These are phyloP conservation scores for Ceratocystis smalleyi DNA, from an alignment of 2,329 filamentous ascomycete genomes.

Conservation along the genomic window DNA sequence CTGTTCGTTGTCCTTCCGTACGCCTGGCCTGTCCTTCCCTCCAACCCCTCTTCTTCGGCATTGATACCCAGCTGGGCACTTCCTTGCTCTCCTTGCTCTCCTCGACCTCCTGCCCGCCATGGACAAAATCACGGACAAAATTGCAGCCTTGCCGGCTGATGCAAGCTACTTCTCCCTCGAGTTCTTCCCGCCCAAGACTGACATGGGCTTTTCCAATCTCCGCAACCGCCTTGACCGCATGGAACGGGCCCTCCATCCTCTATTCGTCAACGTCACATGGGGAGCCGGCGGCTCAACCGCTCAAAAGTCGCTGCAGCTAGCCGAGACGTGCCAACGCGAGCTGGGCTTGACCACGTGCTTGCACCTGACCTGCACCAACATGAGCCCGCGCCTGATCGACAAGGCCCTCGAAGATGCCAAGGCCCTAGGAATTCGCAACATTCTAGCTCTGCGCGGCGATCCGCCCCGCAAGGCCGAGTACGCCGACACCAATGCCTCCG, in stretches of 20 bases:
- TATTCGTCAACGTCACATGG: slow-evolving; percentile 97
- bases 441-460: slow-evolving; percentile 80
- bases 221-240: slow-evolving; percentile 87
- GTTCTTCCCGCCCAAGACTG: slow-evolving; percentile 97
- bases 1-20: too few species aligned
- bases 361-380: slow-evolving; percentile 95
- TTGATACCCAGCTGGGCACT: too few species aligned
- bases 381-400: slow-evolving; percentile 75
- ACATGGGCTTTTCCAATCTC: slow-evolving; percentile 88
- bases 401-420: slow-evolving; percentile 83
- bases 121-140: slow-evolving; percentile 91
- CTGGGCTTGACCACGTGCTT: slow-evolving; percentile 85
- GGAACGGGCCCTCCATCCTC: slow-evolving; percentile 73
- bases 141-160: slow-evolving; percentile 70
- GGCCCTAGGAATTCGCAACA: slow-evolving; percentile 79
- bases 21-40: background rate
- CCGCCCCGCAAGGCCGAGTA: slow-evolving; percentile 85
- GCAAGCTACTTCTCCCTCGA: slow-evolving; percentile 88
- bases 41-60: background rate
- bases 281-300: slow-evolving; percentile 88
- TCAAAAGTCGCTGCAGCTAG: slow-evolving; percentile 79
- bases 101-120: slow-evolving; percentile 23
- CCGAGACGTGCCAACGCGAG: slow-evolving; percentile 87
- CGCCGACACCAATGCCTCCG: slow-evolving; percentile 46
- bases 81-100: background rate